Conservation (phyloP, 2,329 filamentous ascomycete genomes). For the Aureobasidium sp. region DNA sequence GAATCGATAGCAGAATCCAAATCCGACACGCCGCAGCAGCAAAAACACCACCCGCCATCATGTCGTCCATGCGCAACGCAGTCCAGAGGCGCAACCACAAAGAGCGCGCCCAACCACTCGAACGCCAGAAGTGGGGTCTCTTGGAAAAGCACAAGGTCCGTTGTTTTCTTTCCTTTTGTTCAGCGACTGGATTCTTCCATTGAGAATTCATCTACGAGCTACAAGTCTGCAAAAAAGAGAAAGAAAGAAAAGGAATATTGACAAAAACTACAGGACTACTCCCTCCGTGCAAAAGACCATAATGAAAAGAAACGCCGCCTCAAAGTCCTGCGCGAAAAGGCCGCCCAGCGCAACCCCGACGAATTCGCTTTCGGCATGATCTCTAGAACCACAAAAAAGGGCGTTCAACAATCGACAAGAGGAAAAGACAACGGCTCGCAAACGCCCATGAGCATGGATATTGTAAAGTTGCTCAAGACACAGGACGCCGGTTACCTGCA, state of each 20-base stretch:
- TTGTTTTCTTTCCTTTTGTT: not conserved
- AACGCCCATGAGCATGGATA: slow-evolving; percentile 41
- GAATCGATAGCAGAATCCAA: not conserved
- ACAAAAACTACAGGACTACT: slow-evolving; percentile 45
- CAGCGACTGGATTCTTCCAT: not conserved
- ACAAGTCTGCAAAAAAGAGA: not conserved
- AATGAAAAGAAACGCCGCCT: slow-evolving; percentile 54
- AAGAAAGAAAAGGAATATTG: not conserved
- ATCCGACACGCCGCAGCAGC: not conserved
- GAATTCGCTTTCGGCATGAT: slow-evolving; percentile 61
- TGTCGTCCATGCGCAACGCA: slow-evolving; percentile 53
- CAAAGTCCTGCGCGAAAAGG: slow-evolving; percentile 51
- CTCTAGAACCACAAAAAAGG: slow-evolving; percentile 40
- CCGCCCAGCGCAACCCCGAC: slow-evolving; percentile 54
- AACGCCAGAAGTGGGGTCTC: slow-evolving; percentile 78
- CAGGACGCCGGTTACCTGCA: slow-evolving; percentile 56
- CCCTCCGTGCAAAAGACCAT: slow-evolving; percentile 56
- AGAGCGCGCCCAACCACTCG: slow-evolving; percentile 79
- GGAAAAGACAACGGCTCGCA: slow-evolving; percentile 32
- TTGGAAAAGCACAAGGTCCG: slow-evolving; percentile 87
- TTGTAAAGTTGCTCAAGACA: slow-evolving; percentile 56
- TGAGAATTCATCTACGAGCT: not conserved
- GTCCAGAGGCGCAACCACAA: slow-evolving; percentile 77
- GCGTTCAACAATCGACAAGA: slow-evolving; percentile 37
- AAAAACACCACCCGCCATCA: slow-evolving; percentile 21